Evolutionary conservation across 176 grass and related monocot genomes (phyloP).

Genomic region (Miscanthus lutarioriparius): DNA sequence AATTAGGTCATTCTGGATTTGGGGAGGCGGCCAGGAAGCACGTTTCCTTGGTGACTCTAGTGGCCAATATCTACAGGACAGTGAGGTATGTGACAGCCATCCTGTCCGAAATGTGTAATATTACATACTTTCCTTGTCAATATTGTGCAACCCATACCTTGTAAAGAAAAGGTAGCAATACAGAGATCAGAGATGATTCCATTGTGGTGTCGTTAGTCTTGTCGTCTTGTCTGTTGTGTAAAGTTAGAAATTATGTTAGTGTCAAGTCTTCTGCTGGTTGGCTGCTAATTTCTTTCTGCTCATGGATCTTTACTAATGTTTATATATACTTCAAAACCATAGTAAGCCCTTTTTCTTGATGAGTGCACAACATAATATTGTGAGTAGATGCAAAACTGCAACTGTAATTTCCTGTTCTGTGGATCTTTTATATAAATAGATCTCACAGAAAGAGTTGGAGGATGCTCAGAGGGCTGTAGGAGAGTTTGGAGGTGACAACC

Average conservation of each 20-base stretch:
- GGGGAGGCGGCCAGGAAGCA: constrained; percentile 89
- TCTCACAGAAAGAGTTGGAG: constrained; percentile 86
- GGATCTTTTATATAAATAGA: constrained; percentile 44
- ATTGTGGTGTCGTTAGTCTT: not conserved
- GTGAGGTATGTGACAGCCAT: constrained; percentile 53
- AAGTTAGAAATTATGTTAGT: not conserved
- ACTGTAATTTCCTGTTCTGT: constrained; percentile 22
- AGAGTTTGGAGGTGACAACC: constrained; percentile 96
- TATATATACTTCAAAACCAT: not conserved
- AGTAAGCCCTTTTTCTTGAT: not conserved
- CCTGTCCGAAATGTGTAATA: not conserved
- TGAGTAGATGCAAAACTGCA: not conserved
- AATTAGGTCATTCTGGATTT: constrained; percentile 90
- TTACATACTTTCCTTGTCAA: not conserved
- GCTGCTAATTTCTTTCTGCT: constrained; percentile 7
- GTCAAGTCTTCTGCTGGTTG: not conserved
- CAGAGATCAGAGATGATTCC: not conserved
- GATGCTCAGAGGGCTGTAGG: constrained; percentile 80
- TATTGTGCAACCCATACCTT: not conserved
- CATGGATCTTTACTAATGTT: not conserved
- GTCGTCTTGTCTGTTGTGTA: not conserved
- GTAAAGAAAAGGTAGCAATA: not conserved
- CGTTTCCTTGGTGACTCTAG: constrained; percentile 87
- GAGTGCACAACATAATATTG: not conserved
- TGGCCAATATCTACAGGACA: constrained; percentile 79